Percentiles rank a stretch among this genome's conserved stretches.
phyloP scores from a whole-genome alignment of 2,329 filamentous ascomycete species.

The Diaporthe eres region DNA sequence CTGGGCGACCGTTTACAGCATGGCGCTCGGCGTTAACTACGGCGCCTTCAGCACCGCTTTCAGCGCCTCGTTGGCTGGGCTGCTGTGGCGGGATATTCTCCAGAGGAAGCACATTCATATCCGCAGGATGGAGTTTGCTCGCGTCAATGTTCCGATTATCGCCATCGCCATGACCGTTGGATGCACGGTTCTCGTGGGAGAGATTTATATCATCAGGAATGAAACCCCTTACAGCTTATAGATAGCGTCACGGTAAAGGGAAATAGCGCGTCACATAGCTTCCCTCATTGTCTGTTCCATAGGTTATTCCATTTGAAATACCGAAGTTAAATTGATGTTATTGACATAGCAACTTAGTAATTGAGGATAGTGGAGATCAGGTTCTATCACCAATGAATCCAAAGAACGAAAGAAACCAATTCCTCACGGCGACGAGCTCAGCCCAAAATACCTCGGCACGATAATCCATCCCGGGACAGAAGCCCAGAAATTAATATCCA shows the following conservation, averaged over 20 bases:
- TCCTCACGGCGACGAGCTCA: background rate
- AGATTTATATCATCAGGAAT: constrained; percentile 71
- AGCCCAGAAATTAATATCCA: background rate
- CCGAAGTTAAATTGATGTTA: background rate
- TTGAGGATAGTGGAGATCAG: background rate
- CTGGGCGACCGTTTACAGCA: constrained; percentile 81
- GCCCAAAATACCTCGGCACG: background rate
- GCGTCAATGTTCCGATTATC: constrained; percentile 80
- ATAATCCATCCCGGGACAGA: too few species aligned
- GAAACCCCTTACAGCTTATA: constrained; percentile 53
- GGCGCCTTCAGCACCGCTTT: constrained; percentile 82
- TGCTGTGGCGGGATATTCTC: constrained; percentile 81
- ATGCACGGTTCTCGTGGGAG: constrained; percentile 71
- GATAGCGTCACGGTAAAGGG: background rate
- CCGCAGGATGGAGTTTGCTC: constrained; percentile 73
- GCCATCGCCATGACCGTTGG: constrained; percentile 77
- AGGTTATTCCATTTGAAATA: background rate
- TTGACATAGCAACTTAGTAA: too few species aligned
- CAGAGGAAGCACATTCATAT: constrained; percentile 77
- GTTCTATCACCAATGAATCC: background rate
- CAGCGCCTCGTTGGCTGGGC: constrained; percentile 78
- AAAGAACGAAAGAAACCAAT: background rate
- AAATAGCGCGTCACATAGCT: background rate
- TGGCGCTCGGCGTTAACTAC: constrained; percentile 82
- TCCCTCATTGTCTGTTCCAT: background rate